Conservation (phyloP, 345 rosid species). For the Sonneratia caseolaris region DNA sequence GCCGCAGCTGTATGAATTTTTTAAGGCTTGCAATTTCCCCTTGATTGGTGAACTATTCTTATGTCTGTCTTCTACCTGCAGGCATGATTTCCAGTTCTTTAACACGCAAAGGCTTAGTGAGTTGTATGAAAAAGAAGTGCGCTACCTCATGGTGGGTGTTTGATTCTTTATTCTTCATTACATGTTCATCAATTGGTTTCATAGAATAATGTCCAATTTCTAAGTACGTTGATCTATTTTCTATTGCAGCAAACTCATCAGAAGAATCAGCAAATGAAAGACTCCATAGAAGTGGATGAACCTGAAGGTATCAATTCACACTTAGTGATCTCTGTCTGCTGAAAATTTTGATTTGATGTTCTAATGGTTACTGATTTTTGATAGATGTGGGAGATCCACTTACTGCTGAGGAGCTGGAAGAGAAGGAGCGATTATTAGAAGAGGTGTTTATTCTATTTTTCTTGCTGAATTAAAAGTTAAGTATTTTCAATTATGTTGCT, state of each 20-base stretch:
- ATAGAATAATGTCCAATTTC: background rate
- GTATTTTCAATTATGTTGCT: slow-evolving; percentile 4
- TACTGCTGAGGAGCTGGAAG: slow-evolving; percentile 96
- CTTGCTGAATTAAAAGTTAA: background rate
- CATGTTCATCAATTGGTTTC: background rate
- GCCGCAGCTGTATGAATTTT: slow-evolving; percentile 78
- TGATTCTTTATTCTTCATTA: background rate
- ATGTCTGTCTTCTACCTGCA: slow-evolving; percentile 6
- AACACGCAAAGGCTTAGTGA: slow-evolving; percentile 91
- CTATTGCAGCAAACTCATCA: slow-evolving; percentile 87
- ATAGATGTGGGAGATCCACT: slow-evolving; percentile 79
- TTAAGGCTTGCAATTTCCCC: slow-evolving; percentile 4
- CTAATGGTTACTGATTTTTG: slow-evolving; percentile 13
- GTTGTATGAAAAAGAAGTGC: slow-evolving; percentile 96
- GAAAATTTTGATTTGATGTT: slow-evolving; percentile 4
- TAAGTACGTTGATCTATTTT: background rate
- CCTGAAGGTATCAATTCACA: slow-evolving; percentile 60
- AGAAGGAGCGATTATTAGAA: slow-evolving; percentile 79
- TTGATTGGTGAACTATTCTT: background rate
- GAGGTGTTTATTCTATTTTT: slow-evolving; percentile 39
- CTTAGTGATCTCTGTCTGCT: slow-evolving; percentile 3
- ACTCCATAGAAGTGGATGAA: slow-evolving; percentile 88
- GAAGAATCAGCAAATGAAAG: slow-evolving; percentile 81
- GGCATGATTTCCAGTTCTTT: slow-evolving; percentile 97
- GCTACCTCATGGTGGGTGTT: slow-evolving; percentile 74